Conservation (phyloP, 768 basidiomycete species). For the Galerina sulciceps region DNA sequence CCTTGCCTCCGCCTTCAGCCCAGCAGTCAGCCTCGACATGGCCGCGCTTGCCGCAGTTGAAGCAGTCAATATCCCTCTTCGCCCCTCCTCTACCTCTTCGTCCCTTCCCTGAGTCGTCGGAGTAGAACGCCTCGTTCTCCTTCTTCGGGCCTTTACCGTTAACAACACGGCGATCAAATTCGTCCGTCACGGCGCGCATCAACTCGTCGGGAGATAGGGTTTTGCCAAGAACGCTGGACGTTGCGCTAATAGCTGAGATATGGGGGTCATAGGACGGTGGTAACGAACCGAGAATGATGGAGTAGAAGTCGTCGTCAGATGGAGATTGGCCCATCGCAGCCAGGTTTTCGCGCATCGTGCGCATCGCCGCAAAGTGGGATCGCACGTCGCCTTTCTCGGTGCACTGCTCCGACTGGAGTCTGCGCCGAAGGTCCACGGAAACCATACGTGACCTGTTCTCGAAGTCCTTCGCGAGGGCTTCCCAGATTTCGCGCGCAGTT, state of each 20-base stretch:
- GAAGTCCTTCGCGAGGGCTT: slow-evolving; percentile 26
- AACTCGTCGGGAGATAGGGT: slow-evolving; percentile 26
- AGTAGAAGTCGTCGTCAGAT: slow-evolving; percentile 32
- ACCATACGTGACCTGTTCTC: slow-evolving; percentile 31
- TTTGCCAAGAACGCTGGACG: slow-evolving; percentile 20
- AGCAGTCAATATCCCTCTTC: neutral
- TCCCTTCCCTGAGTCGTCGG: slow-evolving; percentile 8
- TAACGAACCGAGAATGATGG: slow-evolving; percentile 38
- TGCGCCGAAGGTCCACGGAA: slow-evolving; percentile 28
- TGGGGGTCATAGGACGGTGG: slow-evolving; percentile 35
- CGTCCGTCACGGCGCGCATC: slow-evolving; percentile 25
- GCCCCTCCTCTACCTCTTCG: slow-evolving; percentile 6
- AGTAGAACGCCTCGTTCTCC: slow-evolving; percentile 28
- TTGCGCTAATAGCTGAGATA: slow-evolving; percentile 31
- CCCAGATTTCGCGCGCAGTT: slow-evolving; percentile 31
- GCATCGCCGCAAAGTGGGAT: slow-evolving; percentile 33
- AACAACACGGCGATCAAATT: slow-evolving; percentile 26
- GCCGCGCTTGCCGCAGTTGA: slow-evolving; percentile 24
- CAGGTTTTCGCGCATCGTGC: slow-evolving; percentile 33
- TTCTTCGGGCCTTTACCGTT: slow-evolving; percentile 24
- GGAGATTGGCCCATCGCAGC: slow-evolving; percentile 33
- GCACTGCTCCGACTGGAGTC: slow-evolving; percentile 29
- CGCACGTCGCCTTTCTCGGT: slow-evolving; percentile 34
- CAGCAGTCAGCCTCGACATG: slow-evolving; percentile 36
- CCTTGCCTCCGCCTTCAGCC: slow-evolving; percentile 40